phyloP scores from a whole-genome alignment of 495 filamentous ascomycete genomes.

The Podospora pseudocomata region DNA sequence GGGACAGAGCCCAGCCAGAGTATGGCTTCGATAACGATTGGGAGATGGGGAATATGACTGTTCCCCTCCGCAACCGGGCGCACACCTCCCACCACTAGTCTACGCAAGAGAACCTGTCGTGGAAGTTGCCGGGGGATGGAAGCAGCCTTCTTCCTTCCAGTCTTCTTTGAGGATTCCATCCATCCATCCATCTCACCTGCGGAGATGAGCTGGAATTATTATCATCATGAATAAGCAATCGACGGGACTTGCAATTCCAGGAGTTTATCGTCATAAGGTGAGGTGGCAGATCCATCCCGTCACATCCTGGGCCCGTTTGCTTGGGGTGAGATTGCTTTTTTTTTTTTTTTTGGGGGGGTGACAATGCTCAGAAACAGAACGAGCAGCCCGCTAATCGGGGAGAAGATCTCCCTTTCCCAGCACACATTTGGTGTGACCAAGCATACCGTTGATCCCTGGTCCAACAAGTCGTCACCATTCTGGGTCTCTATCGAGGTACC shows the following conservation, averaged over 20 bases:
- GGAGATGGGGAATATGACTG: neutral
- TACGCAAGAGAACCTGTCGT: constrained; percentile 1
- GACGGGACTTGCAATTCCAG: neutral
- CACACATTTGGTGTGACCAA: constrained; percentile 23
- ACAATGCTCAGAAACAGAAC: constrained; percentile 2
- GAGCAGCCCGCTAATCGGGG: constrained; percentile 13
- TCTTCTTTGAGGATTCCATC: neutral
- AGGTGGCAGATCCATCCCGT: neutral
- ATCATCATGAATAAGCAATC: neutral
- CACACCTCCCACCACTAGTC: neutral
- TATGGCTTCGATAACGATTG: constrained; percentile 1
- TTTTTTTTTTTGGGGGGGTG: too few species aligned
- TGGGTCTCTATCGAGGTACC: neutral
- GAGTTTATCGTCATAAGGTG: neutral
- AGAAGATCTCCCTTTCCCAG: constrained; percentile 19
- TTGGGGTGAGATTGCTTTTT: neutral
- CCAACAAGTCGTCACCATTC: constrained; percentile 27
- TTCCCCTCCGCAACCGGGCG: constrained; percentile 1
- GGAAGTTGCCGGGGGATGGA: neutral
- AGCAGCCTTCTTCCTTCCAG: neutral
- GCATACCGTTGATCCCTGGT: constrained; percentile 30
- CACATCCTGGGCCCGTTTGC: neutral
- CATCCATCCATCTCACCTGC: neutral
- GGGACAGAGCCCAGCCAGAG: constrained; percentile 2
- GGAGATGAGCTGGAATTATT: neutral